Conservation (phyloP, 768 basidiomycete species). For the Boletus insuetus region DNA sequence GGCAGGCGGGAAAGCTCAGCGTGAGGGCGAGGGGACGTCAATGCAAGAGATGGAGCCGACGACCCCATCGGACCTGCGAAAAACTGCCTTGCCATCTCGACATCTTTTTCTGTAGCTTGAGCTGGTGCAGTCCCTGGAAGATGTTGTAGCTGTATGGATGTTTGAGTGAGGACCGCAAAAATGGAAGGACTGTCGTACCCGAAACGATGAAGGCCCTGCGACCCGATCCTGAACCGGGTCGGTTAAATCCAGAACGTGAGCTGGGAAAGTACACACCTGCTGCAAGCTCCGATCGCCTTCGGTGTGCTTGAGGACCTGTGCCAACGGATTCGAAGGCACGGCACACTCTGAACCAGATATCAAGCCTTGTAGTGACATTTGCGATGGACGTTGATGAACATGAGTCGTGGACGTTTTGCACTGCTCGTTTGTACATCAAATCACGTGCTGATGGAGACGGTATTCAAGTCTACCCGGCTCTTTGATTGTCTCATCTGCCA, state of each 20-base stretch:
- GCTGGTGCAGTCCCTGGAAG: constrained; percentile 57
- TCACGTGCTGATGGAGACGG: constrained; percentile 18
- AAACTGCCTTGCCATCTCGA: constrained; percentile 76
- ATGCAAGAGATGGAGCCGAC: constrained; percentile 34
- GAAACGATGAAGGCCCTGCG: constrained; percentile 68
- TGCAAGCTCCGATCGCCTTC: constrained; percentile 87
- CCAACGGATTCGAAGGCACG: constrained; percentile 77
- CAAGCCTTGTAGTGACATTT: constrained; percentile 75
- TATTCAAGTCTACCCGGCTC: background rate
- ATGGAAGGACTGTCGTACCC: constrained; percentile 40
- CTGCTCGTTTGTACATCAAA: background rate
- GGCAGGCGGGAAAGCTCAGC: constrained; percentile 28
- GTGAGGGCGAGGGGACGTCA: constrained; percentile 32
- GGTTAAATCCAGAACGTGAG: background rate
- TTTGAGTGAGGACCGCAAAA: background rate
- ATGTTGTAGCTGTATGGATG: constrained; percentile 59
- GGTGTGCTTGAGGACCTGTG: constrained; percentile 86
- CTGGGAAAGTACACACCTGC: constrained; percentile 48
- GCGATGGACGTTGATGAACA: background rate
- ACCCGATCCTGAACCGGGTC: constrained; percentile 58
- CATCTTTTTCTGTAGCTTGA: constrained; percentile 60
- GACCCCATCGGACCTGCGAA: constrained; percentile 50
- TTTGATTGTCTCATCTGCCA: constrained; percentile 1
- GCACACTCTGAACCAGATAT: constrained; percentile 92
- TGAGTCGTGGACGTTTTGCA: too few relatives aligned